phyloP scores from a whole-genome alignment of 2,329 filamentous ascomycete species.

The Nothomitra cinnamomea region DNA sequence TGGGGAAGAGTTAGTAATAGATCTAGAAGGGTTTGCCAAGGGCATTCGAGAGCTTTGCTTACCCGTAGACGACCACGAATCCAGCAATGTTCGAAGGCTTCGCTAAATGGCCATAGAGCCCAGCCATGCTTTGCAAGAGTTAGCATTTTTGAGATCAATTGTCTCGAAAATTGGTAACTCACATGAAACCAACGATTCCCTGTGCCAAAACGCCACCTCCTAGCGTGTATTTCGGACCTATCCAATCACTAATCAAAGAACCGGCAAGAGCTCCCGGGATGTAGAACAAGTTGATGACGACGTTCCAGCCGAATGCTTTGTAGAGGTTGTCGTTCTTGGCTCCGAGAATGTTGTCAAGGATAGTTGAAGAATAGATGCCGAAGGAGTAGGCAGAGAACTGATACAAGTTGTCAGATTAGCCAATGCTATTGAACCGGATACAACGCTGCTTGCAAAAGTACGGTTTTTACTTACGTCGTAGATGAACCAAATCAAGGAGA shows the following conservation, averaged over 20 bases:
- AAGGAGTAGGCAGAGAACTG: conserved; percentile 72
- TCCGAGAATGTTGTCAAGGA: conserved; percentile 46
- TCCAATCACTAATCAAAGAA: conserved; percentile 57
- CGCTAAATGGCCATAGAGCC: conserved; percentile 53
- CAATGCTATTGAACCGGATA: too few relatives aligned
- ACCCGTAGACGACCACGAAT: conserved; percentile 47
- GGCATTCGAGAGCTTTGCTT: background rate
- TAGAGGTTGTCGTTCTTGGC: conserved; percentile 41
- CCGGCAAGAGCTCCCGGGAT: conserved; percentile 67
- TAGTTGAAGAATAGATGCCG: conserved; percentile 65
- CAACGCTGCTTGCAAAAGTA: background rate
- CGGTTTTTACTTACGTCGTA: conserved; percentile 40
- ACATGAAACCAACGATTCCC: conserved; percentile 62
- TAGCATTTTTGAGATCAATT: too few relatives aligned
- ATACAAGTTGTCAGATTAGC: conserved; percentile 10
- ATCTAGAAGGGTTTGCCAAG: background rate
- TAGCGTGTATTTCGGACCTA: conserved; percentile 63
- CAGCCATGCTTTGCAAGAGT: conserved; percentile 43
- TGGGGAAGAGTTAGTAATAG: conserved; percentile 7
- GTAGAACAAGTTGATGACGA: conserved; percentile 76
- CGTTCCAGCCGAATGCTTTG: conserved; percentile 74
- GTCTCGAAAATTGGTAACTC: too few relatives aligned
- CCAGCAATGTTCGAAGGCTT: conserved; percentile 45
- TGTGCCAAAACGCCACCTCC: conserved; percentile 54
- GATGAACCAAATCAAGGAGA: conserved; percentile 69